Evolutionary conservation across 2,329 filamentous ascomycete genomes (phyloP), one percentile per base, ranked within the genome.

Genomic region (Aspergillus costaricaensis): DNA sequence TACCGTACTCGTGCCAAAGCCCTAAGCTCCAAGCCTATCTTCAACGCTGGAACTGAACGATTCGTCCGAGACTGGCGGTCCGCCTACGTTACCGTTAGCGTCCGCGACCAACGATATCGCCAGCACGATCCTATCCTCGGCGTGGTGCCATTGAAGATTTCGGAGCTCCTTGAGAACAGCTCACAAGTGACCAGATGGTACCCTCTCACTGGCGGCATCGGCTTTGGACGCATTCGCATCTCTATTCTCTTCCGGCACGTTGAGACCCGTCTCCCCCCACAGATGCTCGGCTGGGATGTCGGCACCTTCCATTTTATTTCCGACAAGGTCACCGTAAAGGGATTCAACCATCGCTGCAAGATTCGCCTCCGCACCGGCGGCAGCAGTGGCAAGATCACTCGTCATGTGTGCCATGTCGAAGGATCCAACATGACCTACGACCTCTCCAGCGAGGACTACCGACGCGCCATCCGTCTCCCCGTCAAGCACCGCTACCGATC

Each of bases 1-100:
- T 98, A 97, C 81, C 92, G 94, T 71, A 98, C 94, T n/a, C 87
- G 95, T 70, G 87, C 91, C 38, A 98, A 99, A 81, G 93, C 93
- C 4, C 90, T 96, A 7, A 96, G 91, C 38, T 96, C 91, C 55
- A 93, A 96, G 74, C 95, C 95, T 1, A 97, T 98, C 65, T 98
- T 96, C 83, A 97, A 98, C 68, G 93, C 95, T 3, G 94, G 94
- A 61, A 97, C 93, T 0, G 95, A 99, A 72, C 86, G 90, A 12
- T 98, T 98, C 69, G 81, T 98, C 30, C 89, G 94, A 21, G 94
- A 99, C 72, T 99, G 95, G 95, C 85, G 92, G 64, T 95, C 91
- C 17, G 85, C 86, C 49, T 90, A 97, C 59, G 84, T 96, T 57
- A 97, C 93, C 0, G 83, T 98, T 53, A 91, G 91, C 0, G 92